These are phyloP conservation scores for Gossypium laxum DNA, from an alignment of 441 rosid species.

Conservation along the genomic window DNA sequence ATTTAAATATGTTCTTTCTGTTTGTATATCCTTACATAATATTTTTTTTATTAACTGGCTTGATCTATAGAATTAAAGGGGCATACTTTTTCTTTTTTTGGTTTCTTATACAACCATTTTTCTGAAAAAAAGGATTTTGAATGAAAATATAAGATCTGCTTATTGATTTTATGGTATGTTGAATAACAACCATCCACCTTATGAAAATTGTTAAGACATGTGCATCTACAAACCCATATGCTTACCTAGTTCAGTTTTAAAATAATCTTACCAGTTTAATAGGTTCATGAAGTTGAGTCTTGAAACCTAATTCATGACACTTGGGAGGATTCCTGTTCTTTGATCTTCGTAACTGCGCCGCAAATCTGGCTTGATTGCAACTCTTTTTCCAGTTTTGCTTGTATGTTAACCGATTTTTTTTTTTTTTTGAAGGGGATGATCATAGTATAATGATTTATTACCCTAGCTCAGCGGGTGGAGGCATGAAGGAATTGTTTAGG, in stretches of 20 bases:
- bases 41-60: neutral
- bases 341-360: neutral
- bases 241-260: neutral
- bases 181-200: neutral
- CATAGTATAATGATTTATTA: constrained; percentile 98
- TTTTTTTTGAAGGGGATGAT: constrained; percentile 65
- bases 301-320: neutral
- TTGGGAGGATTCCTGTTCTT: neutral
- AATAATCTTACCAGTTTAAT: neutral
- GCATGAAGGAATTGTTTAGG: constrained; percentile 98
- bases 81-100: neutral
- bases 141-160: neutral
- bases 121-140: neutral
- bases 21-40: neutral
- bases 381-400: constrained; percentile 13
- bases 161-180: neutral
- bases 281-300: neutral
- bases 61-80: neutral
- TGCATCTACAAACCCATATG: neutral
- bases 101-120: neutral
- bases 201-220: neutral
- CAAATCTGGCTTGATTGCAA: neutral
- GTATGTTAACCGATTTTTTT: constrained; percentile 11
- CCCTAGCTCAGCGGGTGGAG: constrained; percentile 99
- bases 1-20: neutral